These are phyloP conservation scores for Dioscorea cayenensis DNA, from an alignment of 116 monocot species.

Conservation along the genomic window DNA sequence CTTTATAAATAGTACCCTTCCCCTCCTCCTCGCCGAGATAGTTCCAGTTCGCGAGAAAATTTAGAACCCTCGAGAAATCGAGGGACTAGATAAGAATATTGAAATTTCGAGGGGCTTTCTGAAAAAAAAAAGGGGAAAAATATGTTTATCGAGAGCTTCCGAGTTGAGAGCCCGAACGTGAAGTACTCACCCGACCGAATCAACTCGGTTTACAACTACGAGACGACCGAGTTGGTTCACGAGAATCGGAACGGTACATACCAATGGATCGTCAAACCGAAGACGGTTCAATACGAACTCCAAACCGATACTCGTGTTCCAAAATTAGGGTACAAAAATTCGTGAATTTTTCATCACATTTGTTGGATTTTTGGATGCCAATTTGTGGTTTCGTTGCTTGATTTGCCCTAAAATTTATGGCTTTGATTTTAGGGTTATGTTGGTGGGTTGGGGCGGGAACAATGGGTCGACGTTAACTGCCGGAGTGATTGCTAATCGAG, in stretches of 20 bases:
- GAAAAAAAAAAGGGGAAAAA: background rate
- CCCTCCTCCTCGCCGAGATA: background rate
- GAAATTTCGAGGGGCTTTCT: background rate
- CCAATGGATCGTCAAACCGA: slow-evolving; percentile 39
- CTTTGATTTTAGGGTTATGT: slow-evolving; percentile 66
- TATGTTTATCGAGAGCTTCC: slow-evolving; percentile 84
- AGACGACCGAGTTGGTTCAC: slow-evolving; percentile 82
- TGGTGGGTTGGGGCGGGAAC: slow-evolving; percentile 99
- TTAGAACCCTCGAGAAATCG: too few relatives aligned
- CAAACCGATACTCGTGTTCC: slow-evolving; percentile 72
- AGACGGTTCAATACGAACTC: slow-evolving; percentile 69
- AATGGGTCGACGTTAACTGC: slow-evolving; percentile 96
- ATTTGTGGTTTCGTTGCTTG: too few relatives aligned
- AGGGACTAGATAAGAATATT: background rate
- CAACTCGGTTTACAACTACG: slow-evolving; percentile 68
- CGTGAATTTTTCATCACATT: background rate
- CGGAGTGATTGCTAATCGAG: slow-evolving; percentile 94
- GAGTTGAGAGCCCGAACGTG: slow-evolving; percentile 89
- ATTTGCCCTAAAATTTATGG: background rate
- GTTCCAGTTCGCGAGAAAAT: too few relatives aligned
- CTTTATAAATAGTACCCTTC: background rate
- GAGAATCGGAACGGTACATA: slow-evolving; percentile 47
- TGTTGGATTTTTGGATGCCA: background rate
- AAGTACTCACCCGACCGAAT: slow-evolving; percentile 62
- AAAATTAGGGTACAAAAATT: slow-evolving; percentile 62